Evolutionary conservation across 2,329 filamentous ascomycete species (phyloP).

Genomic region (Ophiosphaerella narmari): DNA sequence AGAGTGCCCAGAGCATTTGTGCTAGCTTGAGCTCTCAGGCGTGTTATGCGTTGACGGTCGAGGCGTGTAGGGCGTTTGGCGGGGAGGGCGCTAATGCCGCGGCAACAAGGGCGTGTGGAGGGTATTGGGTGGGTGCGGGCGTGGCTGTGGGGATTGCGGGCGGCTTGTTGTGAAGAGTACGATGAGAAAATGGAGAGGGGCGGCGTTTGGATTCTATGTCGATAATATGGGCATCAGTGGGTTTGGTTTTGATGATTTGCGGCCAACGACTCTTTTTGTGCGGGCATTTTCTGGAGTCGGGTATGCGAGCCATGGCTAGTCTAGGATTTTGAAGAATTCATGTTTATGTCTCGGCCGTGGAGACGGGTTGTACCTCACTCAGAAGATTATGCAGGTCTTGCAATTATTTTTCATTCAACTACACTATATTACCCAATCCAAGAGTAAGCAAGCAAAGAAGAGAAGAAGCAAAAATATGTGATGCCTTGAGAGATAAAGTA

Average conservation of each 20-base stretch:
- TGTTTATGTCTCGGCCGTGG: too few relatives aligned
- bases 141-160: constrained; percentile 52
- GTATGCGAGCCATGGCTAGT: not conserved
- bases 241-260: not conserved
- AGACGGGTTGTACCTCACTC: too few relatives aligned
- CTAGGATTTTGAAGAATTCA: not conserved
- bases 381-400: too few relatives aligned
- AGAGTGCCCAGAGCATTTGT: constrained; percentile 39
- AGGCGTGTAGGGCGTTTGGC: constrained; percentile 51
- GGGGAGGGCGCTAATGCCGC: constrained; percentile 38
- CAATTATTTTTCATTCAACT: too few relatives aligned
- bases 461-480: not conserved
- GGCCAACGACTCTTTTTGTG: too few relatives aligned
- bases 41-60: constrained; percentile 55
- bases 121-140: constrained; percentile 25
- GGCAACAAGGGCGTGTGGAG: constrained; percentile 16
- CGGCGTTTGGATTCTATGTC: constrained; percentile 21
- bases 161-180: constrained; percentile 28
- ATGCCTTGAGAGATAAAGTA: not conserved
- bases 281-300: too few relatives aligned
- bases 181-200: not conserved
- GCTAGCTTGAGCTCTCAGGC: constrained; percentile 49
- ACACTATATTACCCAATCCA: not conserved
- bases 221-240: constrained; percentile 20
- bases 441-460: not conserved